Percentiles rank a stretch among this genome's conserved stretches.
Conservation (phyloP, 192 early-diverging fungal species). For the Backusella morwellensis region DNA sequence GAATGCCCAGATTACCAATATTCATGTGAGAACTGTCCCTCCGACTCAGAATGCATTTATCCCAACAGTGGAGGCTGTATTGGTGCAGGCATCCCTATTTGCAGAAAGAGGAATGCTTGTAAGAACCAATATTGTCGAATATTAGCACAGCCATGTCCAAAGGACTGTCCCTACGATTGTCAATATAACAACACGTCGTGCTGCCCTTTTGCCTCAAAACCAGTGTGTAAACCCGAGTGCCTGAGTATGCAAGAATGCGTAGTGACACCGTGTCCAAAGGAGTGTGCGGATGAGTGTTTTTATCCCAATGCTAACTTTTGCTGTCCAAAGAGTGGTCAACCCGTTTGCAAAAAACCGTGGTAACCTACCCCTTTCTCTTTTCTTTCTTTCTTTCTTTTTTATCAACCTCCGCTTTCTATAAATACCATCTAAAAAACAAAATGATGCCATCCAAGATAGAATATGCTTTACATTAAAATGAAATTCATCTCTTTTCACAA, state of each 20-base stretch:
- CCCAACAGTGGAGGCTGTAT: slow-evolving; percentile 1
- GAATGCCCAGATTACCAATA: slow-evolving; percentile 1
- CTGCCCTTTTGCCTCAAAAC: slow-evolving; percentile 10
- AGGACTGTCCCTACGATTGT: slow-evolving; percentile 16
- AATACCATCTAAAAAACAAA: background rate
- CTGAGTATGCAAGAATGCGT: background rate
- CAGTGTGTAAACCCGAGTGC: slow-evolving; percentile 9
- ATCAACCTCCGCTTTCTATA: background rate
- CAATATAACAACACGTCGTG: slow-evolving; percentile 1
- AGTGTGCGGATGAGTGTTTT: slow-evolving; percentile 6
- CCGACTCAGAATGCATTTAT: background rate
- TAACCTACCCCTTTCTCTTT: background rate
- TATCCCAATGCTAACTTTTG: slow-evolving; percentile 19
- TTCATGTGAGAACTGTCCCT: background rate
- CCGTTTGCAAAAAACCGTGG: background rate
- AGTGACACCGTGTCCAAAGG: slow-evolving; percentile 13
- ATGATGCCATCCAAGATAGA: background rate
- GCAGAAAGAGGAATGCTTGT: background rate
- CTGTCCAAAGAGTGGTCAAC: slow-evolving; percentile 15
- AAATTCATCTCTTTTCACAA: background rate
- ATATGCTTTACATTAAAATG: no score
- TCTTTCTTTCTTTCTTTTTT: background rate
- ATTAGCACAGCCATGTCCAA: background rate
- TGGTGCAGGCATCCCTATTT: background rate
- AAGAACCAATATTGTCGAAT: background rate